Evolutionary conservation across 768 basidiomycete species (phyloP), one percentile per base, ranked within the genome.

Genomic region (Boletus tomentosulus): DNA sequence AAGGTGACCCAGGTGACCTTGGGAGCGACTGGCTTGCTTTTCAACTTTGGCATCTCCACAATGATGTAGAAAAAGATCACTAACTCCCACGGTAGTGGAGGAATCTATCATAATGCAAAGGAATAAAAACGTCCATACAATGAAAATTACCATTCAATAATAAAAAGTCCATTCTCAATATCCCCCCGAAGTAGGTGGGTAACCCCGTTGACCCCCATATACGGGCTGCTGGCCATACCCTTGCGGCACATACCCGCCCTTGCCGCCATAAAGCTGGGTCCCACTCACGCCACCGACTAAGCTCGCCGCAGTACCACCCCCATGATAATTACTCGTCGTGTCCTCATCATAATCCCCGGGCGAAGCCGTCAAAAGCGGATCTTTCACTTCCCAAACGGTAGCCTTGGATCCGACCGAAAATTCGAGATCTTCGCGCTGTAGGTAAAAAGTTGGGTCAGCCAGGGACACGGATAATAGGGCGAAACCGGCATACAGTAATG

Each of bases 391-490:
- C 96, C 96, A 98, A 1, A 96, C 93, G 0, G 92, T 86, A 33
- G 87, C 86, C 73, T 99, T 99, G 57, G 91, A 93, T 51, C 96
- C 96, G 63, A 99, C 97, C 24, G 93, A 95, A 82, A 99, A 99
- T 71, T 99, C 97, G 51, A 99, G 84, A 66, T 99, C 97, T 74
- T 98, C 97, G 61, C 83, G 82, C 87, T 87, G 62, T 41, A 42
- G 34, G 48, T 45, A 42, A 50, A 46, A 15, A 19, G 19, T 30
- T 10, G 25, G 45, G 52, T 64, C 25, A 64, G 55, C 9, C n/a
- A 4, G 54, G 48, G 11, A 53, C 19, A 27, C 22, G 19, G 19
- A 19, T 19, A 19, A 19, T 19, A 19, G 28, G 35, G 42, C 3
- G 45, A 56, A 59, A 53, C 39, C 22, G 30, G 76, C 85, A 62